Conservation (phyloP, 2,329 filamentous ascomycete species). For the Acarospora socialis region DNA sequence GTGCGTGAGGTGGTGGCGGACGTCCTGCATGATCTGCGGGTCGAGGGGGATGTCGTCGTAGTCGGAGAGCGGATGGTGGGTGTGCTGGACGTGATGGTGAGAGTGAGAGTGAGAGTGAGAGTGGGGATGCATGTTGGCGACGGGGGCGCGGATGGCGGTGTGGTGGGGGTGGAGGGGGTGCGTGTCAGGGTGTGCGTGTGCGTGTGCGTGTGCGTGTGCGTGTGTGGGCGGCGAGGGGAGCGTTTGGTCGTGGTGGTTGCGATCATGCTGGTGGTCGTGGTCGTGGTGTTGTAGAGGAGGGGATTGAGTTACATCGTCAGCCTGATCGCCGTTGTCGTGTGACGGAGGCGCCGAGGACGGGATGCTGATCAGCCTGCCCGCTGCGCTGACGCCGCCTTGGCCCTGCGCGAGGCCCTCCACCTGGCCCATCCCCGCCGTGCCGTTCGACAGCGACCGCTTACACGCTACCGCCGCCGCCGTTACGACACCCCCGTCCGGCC, state of each 20-base stretch:
- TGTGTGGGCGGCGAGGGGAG: slow-evolving; percentile 1
- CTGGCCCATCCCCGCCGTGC: too few species aligned
- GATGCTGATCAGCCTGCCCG: too few species aligned
- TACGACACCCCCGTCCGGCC: slow-evolving; percentile 11
- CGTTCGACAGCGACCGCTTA: not conserved
- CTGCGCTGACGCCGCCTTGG: too few species aligned
- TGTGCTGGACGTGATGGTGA: slow-evolving; percentile 9
- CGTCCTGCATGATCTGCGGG: slow-evolving; percentile 7
- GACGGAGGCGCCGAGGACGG: not conserved
- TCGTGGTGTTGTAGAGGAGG: slow-evolving; percentile 1
- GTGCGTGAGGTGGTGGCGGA: slow-evolving; percentile 1
- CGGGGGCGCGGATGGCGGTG: too few species aligned
- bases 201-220: slow-evolving; percentile 7
- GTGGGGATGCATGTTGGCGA: too few species aligned
- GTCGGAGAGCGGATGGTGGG: slow-evolving; percentile 2
- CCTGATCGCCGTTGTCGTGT: too few species aligned
- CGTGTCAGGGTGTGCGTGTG: slow-evolving; percentile 10
- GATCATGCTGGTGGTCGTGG: not conserved
- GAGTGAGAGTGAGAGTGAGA: slow-evolving; percentile 4
- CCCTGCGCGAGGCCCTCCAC: too few species aligned
- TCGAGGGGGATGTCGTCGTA: slow-evolving; percentile 10
- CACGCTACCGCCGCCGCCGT: not conserved
- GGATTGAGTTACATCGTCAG: slow-evolving; percentile 1
- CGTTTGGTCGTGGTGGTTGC: not conserved
- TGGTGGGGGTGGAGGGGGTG: slow-evolving; percentile 4